phyloP scores from a whole-genome alignment of 495 filamentous ascomycete species.

The Usnea hakonensis region DNA sequence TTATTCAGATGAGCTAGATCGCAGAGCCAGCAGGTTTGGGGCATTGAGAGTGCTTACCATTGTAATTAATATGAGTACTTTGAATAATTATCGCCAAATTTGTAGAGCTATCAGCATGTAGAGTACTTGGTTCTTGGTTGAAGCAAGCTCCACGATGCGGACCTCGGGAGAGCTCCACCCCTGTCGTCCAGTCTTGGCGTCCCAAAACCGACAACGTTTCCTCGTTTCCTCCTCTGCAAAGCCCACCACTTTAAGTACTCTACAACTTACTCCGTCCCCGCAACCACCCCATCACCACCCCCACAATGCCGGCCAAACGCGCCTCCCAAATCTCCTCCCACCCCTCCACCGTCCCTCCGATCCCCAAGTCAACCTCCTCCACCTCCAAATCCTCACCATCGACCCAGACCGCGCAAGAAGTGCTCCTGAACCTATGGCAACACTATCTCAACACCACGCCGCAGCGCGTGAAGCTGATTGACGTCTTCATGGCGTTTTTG shows the following conservation, averaged over 20 bases:
- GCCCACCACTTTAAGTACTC: background rate
- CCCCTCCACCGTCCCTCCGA: conserved; percentile 31
- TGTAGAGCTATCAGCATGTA: too few relatives aligned
- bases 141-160: background rate
- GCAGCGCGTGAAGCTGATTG: conserved; percentile 85
- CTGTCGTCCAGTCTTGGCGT: conserved; percentile 7
- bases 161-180: background rate
- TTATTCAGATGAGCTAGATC: background rate
- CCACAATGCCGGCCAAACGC: conserved; percentile 45
- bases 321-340: conserved; percentile 32
- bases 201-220: conserved; percentile 6
- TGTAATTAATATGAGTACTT: background rate
- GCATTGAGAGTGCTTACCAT: background rate
- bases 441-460: conserved; percentile 73
- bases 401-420: conserved; percentile 45
- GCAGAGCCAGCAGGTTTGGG: background rate
- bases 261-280: background rate
- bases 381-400: conserved; percentile 41
- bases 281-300: conserved; percentile 3
- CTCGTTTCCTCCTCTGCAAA: conserved; percentile 4
- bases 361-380: conserved; percentile 26
- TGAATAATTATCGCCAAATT: too few relatives aligned
- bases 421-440: conserved; percentile 52
- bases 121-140: too few relatives aligned
- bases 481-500: conserved; percentile 87